Base-by-base conservation (phyloP, 1,139 yeast species). In the Diutina catenulata region DNA sequence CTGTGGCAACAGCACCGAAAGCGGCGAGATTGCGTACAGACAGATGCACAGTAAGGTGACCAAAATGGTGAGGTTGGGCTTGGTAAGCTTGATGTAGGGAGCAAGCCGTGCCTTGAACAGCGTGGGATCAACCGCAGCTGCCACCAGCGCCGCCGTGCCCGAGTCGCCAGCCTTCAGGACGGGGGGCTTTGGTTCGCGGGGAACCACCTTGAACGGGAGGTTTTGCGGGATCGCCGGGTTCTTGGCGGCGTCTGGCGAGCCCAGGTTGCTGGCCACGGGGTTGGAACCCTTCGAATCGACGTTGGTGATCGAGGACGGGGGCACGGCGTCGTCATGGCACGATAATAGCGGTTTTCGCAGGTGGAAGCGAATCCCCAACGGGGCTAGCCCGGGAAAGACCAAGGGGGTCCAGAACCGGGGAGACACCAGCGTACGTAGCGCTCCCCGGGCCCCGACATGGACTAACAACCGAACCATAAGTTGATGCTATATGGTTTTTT, bases 11-110 rank as follows among this genome's bases (percentile, higher is more conserved):
- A 94, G 76, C 0, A 77, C 79, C 2, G 88, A 76, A 46, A 71
- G 70, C 1, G 98, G 98, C 0, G 95, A 84, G 25, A 91, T 64
- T 0, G 97, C 96, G 52, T 91, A 91, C 0, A 96, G 81, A 43
- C 97, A 86, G 50, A 91, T 86, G 1, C 95, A 83, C 41, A 95
- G 82, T 19, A 91, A 64, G 50, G 93, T 94, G 5, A 91, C 95
- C 36, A 93, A 62, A 6, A 88, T 74, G 0, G 97, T 84, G 39
- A 91, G 67, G 42, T 87, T 72, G 13, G 99, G 98, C 56, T 91
- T 91, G 2, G 95, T 76, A 18, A 91, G 67, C 45, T 86, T 86
- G 15, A 86, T 46, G 50, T 84, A 87, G 1, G 87, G 81, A 16
- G 58, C 36, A 65, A 43, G 39, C 42, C 43, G 2, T 49, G 39